A percentile compares a stretch with the other conserved stretches of the same genome.
phyloP scores from a whole-genome alignment of 768 basidiomycete species.

The Lactarius pseudohatsudake region DNA sequence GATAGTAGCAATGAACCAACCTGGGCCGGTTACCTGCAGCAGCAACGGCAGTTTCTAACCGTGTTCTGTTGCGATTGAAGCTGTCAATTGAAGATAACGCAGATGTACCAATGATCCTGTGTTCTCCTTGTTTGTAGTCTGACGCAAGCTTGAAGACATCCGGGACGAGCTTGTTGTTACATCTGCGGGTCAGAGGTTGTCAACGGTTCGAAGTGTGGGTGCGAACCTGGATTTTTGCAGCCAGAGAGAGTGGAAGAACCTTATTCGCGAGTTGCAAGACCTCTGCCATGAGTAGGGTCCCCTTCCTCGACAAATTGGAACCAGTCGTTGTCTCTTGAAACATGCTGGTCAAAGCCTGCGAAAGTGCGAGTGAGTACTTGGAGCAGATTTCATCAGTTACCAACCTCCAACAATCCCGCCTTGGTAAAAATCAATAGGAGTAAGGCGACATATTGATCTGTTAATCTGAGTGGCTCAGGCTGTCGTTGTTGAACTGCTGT shows the following conservation, averaged over 20 bases:
- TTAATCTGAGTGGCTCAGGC: slow-evolving; percentile 70
- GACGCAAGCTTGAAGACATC: slow-evolving; percentile 82
- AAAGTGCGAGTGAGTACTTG: slow-evolving; percentile 9
- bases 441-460: slow-evolving; percentile 91
- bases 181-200: background rate
- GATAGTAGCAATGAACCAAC: slow-evolving; percentile 37
- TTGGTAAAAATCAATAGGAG: slow-evolving; percentile 81
- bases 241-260: slow-evolving; percentile 76
- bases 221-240: slow-evolving; percentile 80
- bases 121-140: slow-evolving; percentile 72
- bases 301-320: slow-evolving; percentile 79
- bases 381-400: slow-evolving; percentile 31
- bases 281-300: slow-evolving; percentile 88
- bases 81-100: slow-evolving; percentile 88
- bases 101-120: slow-evolving; percentile 80
- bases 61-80: slow-evolving; percentile 84
- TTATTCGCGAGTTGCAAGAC: slow-evolving; percentile 85
- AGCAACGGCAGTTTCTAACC: slow-evolving; percentile 49
- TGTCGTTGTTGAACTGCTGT: slow-evolving; percentile 38
- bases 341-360: slow-evolving; percentile 80
- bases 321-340: slow-evolving; percentile 77
- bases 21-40: slow-evolving; percentile 60
- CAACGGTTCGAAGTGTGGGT: background rate
- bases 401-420: slow-evolving; percentile 85
- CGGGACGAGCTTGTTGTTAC: slow-evolving; percentile 64